Evolutionary conservation across 192 early-diverging fungal species (phyloP).

Genomic region (Phlyctochytrium planicorne): DNA sequence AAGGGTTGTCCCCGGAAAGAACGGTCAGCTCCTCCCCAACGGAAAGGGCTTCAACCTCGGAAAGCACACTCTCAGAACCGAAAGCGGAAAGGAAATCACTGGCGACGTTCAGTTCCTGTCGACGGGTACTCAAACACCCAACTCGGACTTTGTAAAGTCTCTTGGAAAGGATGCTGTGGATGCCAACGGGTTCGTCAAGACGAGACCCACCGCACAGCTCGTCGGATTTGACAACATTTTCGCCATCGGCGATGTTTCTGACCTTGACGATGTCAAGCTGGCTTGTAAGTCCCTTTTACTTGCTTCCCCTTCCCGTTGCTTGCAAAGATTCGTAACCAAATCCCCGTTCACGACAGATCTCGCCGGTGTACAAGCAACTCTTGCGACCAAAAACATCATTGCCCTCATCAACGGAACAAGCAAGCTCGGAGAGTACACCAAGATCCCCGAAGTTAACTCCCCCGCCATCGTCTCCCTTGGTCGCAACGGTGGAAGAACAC

Average conservation of each 20-base stretch:
- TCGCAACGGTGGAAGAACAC: constrained; percentile 29
- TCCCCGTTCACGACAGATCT: neutral
- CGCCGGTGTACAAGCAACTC: constrained; percentile 12
- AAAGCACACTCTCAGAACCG: constrained; percentile 39
- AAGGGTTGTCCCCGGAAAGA: constrained; percentile 31
- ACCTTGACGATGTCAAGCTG: constrained; percentile 42
- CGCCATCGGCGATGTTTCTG: constrained; percentile 70
- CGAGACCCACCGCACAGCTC: constrained; percentile 72
- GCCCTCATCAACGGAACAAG: constrained; percentile 18
- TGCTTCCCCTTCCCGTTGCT: neutral
- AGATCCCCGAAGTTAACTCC: neutral
- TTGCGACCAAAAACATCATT: constrained; percentile 29
- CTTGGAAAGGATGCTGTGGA: constrained; percentile 56
- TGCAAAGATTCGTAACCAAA: neutral
- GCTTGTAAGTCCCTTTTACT: constrained; percentile 21
- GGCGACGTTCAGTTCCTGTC: constrained; percentile 68
- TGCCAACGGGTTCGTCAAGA: constrained; percentile 58
- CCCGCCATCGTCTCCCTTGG: constrained; percentile 28
- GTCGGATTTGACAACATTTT: constrained; percentile 65
- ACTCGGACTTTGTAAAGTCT: constrained; percentile 54
- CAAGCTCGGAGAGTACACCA: constrained; percentile 17
- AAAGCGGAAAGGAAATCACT: constrained; percentile 40
- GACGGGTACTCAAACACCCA: constrained; percentile 70
- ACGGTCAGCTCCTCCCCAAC: constrained; percentile 30
- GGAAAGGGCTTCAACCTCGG: constrained; percentile 9